Percentiles rank a stretch among this genome's conserved stretches.
These are phyloP conservation scores for Annona squamosa DNA, from an alignment of 164 flowering plant genomes.

Conservation along the genomic window DNA sequence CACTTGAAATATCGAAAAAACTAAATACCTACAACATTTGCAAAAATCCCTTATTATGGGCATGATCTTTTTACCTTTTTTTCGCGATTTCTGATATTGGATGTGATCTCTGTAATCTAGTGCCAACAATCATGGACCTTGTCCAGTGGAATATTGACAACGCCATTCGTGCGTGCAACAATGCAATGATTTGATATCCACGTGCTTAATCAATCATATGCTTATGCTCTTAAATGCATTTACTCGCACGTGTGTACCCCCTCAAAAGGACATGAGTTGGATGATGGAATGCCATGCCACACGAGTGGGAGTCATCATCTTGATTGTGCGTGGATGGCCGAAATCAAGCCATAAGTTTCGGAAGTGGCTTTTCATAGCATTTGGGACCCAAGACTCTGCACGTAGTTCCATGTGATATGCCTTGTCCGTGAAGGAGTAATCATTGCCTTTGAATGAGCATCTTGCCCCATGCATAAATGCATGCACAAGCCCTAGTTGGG, in stretches of 20 bases:
- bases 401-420: slow-evolving; percentile 24
- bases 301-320: slow-evolving; percentile 10
- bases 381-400: slow-evolving; percentile 21
- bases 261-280: not conserved
- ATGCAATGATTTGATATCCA: not conserved
- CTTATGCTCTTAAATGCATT: not conserved
- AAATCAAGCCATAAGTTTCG: slow-evolving; percentile 34
- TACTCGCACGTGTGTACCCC: not conserved
- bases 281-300: not conserved
- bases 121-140: not conserved
- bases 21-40: no score
- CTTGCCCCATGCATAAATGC: not conserved
- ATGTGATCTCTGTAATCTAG: not conserved
- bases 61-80: no score
- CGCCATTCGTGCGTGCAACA: not conserved
- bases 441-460: slow-evolving; percentile 31
- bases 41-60: no score
- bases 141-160: not conserved
- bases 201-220: not conserved
- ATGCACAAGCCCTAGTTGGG: not conserved
- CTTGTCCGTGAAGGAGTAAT: slow-evolving; percentile 22
- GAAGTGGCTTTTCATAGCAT: slow-evolving; percentile 6
- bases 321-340: slow-evolving; percentile 3
- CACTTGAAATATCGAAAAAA: no score
- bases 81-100: no score